phyloP scores from a whole-genome alignment of 1,284 basidiomycete genomes.

The Anthracocystis setariae region DNA sequence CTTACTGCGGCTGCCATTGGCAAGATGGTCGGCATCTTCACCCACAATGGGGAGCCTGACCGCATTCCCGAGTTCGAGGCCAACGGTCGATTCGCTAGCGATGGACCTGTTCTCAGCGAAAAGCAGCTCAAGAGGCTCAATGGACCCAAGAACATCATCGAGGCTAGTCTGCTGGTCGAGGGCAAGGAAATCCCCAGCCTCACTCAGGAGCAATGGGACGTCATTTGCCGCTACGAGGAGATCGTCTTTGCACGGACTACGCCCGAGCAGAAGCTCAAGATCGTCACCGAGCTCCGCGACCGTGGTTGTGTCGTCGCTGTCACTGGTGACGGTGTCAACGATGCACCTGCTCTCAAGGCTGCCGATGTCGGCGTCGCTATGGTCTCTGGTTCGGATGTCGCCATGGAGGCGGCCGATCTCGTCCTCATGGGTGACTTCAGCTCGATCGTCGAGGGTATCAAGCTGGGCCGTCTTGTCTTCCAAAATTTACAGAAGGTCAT shows the following conservation, averaged over 20 bases:
- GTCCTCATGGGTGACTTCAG: constrained; percentile 59
- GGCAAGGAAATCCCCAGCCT: constrained; percentile 43
- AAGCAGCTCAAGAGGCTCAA: constrained; percentile 36
- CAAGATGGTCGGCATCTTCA: constrained; percentile 74
- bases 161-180: constrained; percentile 35
- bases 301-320: constrained; percentile 73
- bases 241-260: constrained; percentile 80
- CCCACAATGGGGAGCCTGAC: constrained; percentile 64
- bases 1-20: constrained; percentile 75
- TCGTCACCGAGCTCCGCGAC: constrained; percentile 75
- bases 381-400: constrained; percentile 69
- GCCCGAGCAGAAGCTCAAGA: constrained; percentile 76
- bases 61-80: constrained; percentile 68
- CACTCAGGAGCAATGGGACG: constrained; percentile 69
- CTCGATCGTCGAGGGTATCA: constrained; percentile 57
- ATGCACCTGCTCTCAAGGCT: constrained; percentile 72
- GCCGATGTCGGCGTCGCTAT: constrained; percentile 72
- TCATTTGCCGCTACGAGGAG: constrained; percentile 74
- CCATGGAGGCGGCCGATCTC: constrained; percentile 64
- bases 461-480: constrained; percentile 74
- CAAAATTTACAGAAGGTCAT: constrained; percentile 75
- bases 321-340: constrained; percentile 78
- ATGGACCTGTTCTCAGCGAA: constrained; percentile 41
- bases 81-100: constrained; percentile 21
- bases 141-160: constrained; percentile 35